phyloP scores from a whole-genome alignment of 2,329 filamentous ascomycete species.

The Canariomyces notabilis region DNA sequence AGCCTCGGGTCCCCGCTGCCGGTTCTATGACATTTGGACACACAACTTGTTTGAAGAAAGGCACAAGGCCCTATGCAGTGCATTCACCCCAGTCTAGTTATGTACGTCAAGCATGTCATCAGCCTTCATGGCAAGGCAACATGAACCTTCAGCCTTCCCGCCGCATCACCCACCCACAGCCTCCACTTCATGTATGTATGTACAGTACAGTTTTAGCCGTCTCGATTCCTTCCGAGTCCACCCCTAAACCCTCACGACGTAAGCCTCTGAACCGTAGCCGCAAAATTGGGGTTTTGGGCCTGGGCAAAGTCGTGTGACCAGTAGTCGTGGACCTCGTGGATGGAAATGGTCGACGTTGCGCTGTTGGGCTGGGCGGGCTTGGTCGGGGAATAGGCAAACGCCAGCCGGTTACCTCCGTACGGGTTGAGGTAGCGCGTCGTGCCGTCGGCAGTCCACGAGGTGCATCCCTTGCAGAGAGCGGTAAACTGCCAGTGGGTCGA shows the following conservation, averaged over 20 bases:
- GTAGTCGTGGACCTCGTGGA: slow-evolving; percentile 28
- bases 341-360: slow-evolving; percentile 18
- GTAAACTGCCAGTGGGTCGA: slow-evolving; percentile 39
- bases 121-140: no score
- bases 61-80: no score
- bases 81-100: no score
- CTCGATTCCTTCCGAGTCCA: background rate
- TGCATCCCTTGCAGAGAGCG: slow-evolving; percentile 32
- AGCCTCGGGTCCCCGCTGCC: no score
- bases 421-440: slow-evolving; percentile 23
- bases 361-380: slow-evolving; percentile 21
- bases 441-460: slow-evolving; percentile 20
- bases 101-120: no score
- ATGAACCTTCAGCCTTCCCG: no score
- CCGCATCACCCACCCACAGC: no score
- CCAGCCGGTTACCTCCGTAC: slow-evolving; percentile 27
- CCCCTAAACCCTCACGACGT: slow-evolving; percentile 1
- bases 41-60: no score
- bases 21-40: no score
- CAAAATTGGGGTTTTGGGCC: slow-evolving; percentile 24
- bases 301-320: slow-evolving; percentile 27
- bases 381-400: slow-evolving; percentile 26
- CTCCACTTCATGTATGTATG: background rate
- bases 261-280: slow-evolving; percentile 7
- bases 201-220: background rate